Percentiles rank a stretch among this genome's conserved stretches.
Conservation (phyloP, 2,329 filamentous ascomycete species). For the Colletotrichum tamarilloi region DNA sequence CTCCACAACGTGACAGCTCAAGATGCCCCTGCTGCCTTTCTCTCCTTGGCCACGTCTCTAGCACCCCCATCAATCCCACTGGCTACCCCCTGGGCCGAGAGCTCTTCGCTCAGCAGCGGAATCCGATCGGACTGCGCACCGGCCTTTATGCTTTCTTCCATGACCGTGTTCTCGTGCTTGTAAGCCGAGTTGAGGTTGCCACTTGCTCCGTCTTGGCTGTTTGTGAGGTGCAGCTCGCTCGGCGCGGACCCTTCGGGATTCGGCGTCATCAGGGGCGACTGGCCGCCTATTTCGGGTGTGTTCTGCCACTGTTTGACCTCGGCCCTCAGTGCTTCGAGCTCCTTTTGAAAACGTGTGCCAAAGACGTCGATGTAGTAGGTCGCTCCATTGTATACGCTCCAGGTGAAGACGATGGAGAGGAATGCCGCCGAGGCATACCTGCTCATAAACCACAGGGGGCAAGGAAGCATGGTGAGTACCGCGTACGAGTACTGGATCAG, state of each 20-base stretch:
- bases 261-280: slow-evolving; percentile 52
- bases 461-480: slow-evolving; percentile 91
- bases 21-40: slow-evolving; percentile 47
- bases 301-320: slow-evolving; percentile 92
- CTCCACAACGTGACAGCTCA: not conserved
- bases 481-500: slow-evolving; percentile 93
- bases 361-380: slow-evolving; percentile 99
- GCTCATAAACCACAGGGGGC: slow-evolving; percentile 94
- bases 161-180: slow-evolving; percentile 29
- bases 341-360: slow-evolving; percentile 95
- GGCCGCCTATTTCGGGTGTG: slow-evolving; percentile 59
- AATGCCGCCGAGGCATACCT: slow-evolving; percentile 82
- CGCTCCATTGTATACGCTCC: slow-evolving; percentile 96
- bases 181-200: slow-evolving; percentile 26
- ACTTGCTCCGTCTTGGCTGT: slow-evolving; percentile 35
- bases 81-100: slow-evolving; percentile 42
- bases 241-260: slow-evolving; percentile 37
- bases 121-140: slow-evolving; percentile 58
- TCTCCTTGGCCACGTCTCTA: slow-evolving; percentile 59
- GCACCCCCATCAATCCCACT: slow-evolving; percentile 57
- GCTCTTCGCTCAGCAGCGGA: slow-evolving; percentile 65
- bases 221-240: slow-evolving; percentile 18
- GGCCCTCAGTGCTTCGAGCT: slow-evolving; percentile 87
- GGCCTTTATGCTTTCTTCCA: slow-evolving; percentile 41
- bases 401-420: slow-evolving; percentile 84